Percentiles rank a stretch among this genome's conserved stretches.
Evolutionary conservation across 2,329 filamentous ascomycete genomes (phyloP).

Genomic region (Dactylonectria estremocensis): DNA sequence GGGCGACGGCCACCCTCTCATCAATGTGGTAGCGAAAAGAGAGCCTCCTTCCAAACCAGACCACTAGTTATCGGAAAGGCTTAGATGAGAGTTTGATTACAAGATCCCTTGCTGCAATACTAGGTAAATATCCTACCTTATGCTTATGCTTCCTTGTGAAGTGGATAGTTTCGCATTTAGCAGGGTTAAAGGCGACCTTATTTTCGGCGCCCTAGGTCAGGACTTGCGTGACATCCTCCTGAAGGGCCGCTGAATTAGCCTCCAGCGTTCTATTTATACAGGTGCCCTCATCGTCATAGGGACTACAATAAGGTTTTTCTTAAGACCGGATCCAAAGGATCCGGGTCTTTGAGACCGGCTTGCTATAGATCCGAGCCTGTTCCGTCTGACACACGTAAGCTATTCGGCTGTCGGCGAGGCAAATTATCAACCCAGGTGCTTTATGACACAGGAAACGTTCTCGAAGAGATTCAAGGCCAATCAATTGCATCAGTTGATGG

Average conservation of each 20-base stretch:
- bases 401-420: too few species aligned
- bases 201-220: conserved; percentile 1
- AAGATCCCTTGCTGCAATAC: conserved; percentile 2
- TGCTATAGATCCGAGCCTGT: too few species aligned
- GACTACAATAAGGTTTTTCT: too few species aligned
- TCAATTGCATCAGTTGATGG: too few species aligned
- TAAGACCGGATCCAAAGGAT: too few species aligned
- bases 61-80: background rate
- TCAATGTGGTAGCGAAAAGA: conserved; percentile 1
- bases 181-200: conserved; percentile 1
- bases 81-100: background rate
- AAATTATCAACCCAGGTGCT: too few species aligned
- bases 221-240: conserved; percentile 2
- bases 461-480: too few species aligned
- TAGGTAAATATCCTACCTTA: background rate
- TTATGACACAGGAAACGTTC: too few species aligned
- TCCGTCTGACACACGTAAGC: too few species aligned
- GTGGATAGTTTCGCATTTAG: conserved; percentile 2
- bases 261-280: too few species aligned
- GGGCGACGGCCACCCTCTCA: background rate
- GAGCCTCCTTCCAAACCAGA: background rate
- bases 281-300: too few species aligned
- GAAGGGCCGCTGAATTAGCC: background rate
- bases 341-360: too few species aligned
- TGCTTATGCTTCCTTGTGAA: conserved; percentile 1